Evolutionary conservation across 306 rosid species (phyloP), one percentile per base, ranked within the genome.

Genomic region (Vachellia pachyceras): DNA sequence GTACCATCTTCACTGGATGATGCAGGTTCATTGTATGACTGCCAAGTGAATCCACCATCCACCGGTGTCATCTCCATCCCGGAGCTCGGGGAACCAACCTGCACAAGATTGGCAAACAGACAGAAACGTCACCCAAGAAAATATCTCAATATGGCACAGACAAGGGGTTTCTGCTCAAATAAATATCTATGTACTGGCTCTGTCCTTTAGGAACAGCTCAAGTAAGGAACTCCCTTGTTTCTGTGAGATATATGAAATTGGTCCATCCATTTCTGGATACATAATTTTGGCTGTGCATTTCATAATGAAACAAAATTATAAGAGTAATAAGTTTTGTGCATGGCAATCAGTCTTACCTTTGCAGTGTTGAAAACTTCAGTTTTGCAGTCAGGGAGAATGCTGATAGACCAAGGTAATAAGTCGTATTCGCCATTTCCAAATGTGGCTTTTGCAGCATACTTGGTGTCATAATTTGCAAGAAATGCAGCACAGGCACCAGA

Each of bases 341-440:
- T 60, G 77, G 65, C 47, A 23, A 77, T 37, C 22, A 18, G 33
- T 17, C 76, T 88, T 87, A 92, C 98, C 91, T 77, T 90, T 80
- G 99, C 99, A 77, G 97, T 93, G 88, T 93, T 96, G 86, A 80
- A 94, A 83, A 87, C 90, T 55, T 39, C 94, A 69, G 89, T 87
- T 88, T 90, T 93, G 92, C 99, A 93, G 82, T 96, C 97, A 20
- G 98, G 98, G 22, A 96, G 98, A 79, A 96, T 86, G 88, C 97
- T 96, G 79, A 96, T 63, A 69, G 97, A 96, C 98, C 99, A 93
- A 64, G 97, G 91, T 54, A 98, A 97, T 23, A 96, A 82, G 41
- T 93, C 92, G 83, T 93, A 92, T 73, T 81, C 86, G 39, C 46
- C 70, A 66, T 88, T 86, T 79, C 92, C 91, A 76, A 93, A 96